Evolutionary conservation across 306 rosid species (phyloP), one percentile per base, ranked within the genome.

Genomic region (Cicer pinnatifidum): DNA sequence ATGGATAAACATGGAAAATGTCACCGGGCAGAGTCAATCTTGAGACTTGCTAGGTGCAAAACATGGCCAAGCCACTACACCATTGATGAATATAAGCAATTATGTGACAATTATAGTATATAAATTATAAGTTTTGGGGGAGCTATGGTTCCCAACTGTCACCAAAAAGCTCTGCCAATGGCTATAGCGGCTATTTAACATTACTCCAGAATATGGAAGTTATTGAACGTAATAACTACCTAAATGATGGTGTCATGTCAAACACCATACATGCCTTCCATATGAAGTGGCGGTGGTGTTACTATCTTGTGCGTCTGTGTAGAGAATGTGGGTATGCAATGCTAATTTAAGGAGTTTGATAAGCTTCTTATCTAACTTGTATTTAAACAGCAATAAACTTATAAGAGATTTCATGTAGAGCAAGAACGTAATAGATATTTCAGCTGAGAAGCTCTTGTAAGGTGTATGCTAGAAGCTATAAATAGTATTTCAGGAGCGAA

Each of bases 251-350:
- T 6, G 37, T 6, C 17, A 12, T 20, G 13, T 56, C 62, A 20
- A 20, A 56, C 15, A 20, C 7, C n/a, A 9, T 17, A 52, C 58
- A 52, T n/a, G 0, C 8, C 5, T 52, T 52, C 23, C 8, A 52
- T 52, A 3, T 15, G 0, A 52, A 52, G 28, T 16, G 11, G 8
- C 11, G 4, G 23, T 51, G 10, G 23, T 51, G 57, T 51, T 51
- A 51, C 57, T 51, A 51, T 13, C 57, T 20, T 19, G 8, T 33
- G 12, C 8, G 9, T 45, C 16, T 15, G 13, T 8, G 3, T 9
- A 45, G 59, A 33, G 57, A 12, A 56, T 60, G 38, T 73, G 60
- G 60, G 50, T 28, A 9, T 46, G 59, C 72, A 23, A 71, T 57
- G 67, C 45, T 57, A 48, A 67, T 2, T 45, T 9, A 45, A 59